Percentiles rank a stretch among this genome's conserved stretches.
Conservation (phyloP, 73 alveolate genomes). For the Blepharisma japonicum region DNA sequence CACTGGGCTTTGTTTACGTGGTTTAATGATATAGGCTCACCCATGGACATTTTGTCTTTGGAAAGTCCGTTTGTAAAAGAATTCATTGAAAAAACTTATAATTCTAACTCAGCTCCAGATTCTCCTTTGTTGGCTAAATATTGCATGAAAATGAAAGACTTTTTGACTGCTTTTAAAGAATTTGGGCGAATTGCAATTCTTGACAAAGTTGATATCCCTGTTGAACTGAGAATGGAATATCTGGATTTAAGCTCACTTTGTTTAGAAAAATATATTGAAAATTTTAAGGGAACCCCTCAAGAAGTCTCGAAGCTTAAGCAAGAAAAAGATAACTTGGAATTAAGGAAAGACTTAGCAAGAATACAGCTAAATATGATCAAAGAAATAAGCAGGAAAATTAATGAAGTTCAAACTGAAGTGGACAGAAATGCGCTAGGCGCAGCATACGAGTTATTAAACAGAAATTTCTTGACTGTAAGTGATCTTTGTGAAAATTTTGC, state of each 20-base stretch:
- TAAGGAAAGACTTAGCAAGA: conserved; percentile 6
- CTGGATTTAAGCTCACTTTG: neutral
- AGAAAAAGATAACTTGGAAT: neutral
- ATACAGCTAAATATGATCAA: neutral
- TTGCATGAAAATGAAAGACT: conserved; percentile 14
- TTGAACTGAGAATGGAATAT: neutral
- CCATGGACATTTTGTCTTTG: neutral
- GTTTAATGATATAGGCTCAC: neutral
- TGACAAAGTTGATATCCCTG: neutral
- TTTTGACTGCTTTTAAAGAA: neutral
- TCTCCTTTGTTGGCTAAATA: neutral
- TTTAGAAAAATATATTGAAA: neutral
- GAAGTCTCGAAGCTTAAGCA: neutral
- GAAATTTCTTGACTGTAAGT: neutral
- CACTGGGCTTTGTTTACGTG: conserved; percentile 18
- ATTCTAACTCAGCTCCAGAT: neutral
- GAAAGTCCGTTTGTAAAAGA: conserved; percentile 24
- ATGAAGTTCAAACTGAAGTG: neutral
- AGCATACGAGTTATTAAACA: neutral
- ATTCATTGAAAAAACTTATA: neutral
- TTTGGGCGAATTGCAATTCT: neutral
- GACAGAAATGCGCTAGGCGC: too few relatives aligned
- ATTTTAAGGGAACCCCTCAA: conserved; percentile 2
- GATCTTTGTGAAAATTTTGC: conserved; percentile 12
- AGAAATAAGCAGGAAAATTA: neutral